Evolutionary conservation across 371 early-diverging fungal species (phyloP).

Genomic region (Apophysomyces trapeziformis): DNA sequence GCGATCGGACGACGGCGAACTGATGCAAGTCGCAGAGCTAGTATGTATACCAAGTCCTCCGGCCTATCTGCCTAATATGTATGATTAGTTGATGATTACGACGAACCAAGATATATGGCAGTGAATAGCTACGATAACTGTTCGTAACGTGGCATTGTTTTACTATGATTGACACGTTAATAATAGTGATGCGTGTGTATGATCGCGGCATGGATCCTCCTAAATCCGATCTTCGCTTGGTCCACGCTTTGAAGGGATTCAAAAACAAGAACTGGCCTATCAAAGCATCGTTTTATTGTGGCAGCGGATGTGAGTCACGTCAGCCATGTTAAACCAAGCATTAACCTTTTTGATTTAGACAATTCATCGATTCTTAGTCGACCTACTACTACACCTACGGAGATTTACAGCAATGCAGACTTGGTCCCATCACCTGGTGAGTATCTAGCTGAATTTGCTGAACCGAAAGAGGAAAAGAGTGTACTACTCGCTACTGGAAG

Average conservation of each 20-base stretch:
- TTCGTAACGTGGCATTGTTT: conserved; percentile 31
- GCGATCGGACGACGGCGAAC: conserved; percentile 58
- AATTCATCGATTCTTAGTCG: conserved; percentile 51
- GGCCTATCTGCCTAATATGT: background rate
- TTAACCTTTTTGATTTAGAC: conserved; percentile 25
- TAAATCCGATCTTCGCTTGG: conserved; percentile 61
- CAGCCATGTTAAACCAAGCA: background rate
- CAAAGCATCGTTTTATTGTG: conserved; percentile 77
- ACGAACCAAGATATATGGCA: conserved; percentile 82
- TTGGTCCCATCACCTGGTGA: conserved; percentile 28
- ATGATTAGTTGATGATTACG: conserved; percentile 61
- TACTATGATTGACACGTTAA: background rate
- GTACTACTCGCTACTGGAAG: conserved; percentile 84
- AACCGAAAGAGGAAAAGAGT: conserved; percentile 60
- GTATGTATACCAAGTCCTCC: conserved; percentile 22
- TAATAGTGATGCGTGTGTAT: conserved; percentile 79
- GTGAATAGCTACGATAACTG: conserved; percentile 90
- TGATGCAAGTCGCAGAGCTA: conserved; percentile 54
- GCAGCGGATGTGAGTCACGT: conserved; percentile 65
- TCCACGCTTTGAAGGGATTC: conserved; percentile 81
- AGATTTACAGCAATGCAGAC: conserved; percentile 48
- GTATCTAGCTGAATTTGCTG: conserved; percentile 47
- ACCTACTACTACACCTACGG: conserved; percentile 29
- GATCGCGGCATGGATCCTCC: conserved; percentile 83
- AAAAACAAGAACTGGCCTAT: conserved; percentile 93